Evolutionary conservation across 257 asterid species (phyloP).

Genomic region (Solanum peruvianum): DNA sequence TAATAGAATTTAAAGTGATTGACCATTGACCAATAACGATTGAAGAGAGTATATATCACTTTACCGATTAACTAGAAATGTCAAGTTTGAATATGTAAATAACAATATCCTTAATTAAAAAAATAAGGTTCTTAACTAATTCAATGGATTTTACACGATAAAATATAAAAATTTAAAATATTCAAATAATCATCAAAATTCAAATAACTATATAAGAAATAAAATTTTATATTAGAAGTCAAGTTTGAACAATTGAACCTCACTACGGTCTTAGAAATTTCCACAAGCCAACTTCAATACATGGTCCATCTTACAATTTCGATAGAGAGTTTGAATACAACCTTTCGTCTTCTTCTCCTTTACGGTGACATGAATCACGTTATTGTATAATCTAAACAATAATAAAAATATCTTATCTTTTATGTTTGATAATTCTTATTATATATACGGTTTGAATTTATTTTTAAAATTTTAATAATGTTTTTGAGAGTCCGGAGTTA

Average conservation of each 20-base stretch:
- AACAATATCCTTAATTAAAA: background rate
- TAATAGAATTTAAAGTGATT: background rate
- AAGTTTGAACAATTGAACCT: background rate
- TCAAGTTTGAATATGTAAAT: accelerated
- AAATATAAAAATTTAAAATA: background rate
- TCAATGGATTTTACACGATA: accelerated
- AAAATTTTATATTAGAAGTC: background rate
- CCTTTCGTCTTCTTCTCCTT: background rate
- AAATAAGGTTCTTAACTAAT: background rate
- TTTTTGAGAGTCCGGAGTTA: too few species aligned
- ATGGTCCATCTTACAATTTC: accelerated
- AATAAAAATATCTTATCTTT: too few species aligned
- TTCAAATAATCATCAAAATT: accelerated
- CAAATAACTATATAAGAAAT: background rate
- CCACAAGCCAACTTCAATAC: background rate
- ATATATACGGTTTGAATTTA: too few species aligned
- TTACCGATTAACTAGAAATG: accelerated
- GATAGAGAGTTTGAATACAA: background rate
- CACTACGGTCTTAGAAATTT: background rate
- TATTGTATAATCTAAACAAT: too few species aligned
- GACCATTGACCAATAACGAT: background rate
- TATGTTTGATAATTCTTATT: background rate
- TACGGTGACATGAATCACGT: accelerated
- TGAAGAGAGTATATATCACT: background rate
- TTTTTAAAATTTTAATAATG: too few species aligned